A percentile compares a stretch with the other conserved stretches of the same genome.
These are phyloP conservation scores for Lantana camara DNA, from an alignment of 257 asterid species.

Conservation along the genomic window DNA sequence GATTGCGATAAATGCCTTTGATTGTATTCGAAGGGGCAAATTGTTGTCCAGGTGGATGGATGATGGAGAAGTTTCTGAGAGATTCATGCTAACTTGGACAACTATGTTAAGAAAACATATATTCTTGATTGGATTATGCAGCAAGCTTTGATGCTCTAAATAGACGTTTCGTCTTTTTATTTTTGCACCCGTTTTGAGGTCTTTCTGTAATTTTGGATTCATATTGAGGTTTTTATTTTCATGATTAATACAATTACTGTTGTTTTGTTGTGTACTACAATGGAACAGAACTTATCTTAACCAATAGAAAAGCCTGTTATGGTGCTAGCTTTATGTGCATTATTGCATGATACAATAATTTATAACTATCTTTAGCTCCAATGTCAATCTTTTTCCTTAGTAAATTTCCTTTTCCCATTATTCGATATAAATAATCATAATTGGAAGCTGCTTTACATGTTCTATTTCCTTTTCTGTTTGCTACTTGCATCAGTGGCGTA, in stretches of 20 bases:
- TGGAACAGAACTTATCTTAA: constrained; percentile 16
- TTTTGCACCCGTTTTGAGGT: not conserved
- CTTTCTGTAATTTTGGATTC: constrained; percentile 2
- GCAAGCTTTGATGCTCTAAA: constrained; percentile 22
- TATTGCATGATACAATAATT: constrained; percentile 31
- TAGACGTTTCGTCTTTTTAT: constrained; percentile 14
- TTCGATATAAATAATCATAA: not conserved
- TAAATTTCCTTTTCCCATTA: constrained; percentile 11
- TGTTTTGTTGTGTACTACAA: too few relatives aligned
- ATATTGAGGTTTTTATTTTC: constrained; percentile 3
- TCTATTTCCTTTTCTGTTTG: constrained; percentile 3
- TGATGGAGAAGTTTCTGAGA: constrained; percentile 24
- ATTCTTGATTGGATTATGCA: constrained; percentile 23
- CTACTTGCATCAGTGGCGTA: constrained; percentile 12
- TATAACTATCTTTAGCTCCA: constrained; percentile 29
- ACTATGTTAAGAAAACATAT: constrained; percentile 18
- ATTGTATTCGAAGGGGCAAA: constrained; percentile 28
- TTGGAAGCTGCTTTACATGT: constrained; percentile 14
- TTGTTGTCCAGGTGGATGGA: constrained; percentile 11
- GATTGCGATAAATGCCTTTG: constrained; percentile 22
- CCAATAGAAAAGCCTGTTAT: not conserved
- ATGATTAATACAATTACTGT: constrained; percentile 11
- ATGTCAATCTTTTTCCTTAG: constrained; percentile 16
- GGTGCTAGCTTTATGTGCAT: constrained; percentile 31
- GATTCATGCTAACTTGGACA: constrained; percentile 31